Evolutionary conservation across 2,329 filamentous ascomycete species (phyloP), one percentile per base, ranked within the genome.

Genomic region (Clonostachys chloroleuca): DNA sequence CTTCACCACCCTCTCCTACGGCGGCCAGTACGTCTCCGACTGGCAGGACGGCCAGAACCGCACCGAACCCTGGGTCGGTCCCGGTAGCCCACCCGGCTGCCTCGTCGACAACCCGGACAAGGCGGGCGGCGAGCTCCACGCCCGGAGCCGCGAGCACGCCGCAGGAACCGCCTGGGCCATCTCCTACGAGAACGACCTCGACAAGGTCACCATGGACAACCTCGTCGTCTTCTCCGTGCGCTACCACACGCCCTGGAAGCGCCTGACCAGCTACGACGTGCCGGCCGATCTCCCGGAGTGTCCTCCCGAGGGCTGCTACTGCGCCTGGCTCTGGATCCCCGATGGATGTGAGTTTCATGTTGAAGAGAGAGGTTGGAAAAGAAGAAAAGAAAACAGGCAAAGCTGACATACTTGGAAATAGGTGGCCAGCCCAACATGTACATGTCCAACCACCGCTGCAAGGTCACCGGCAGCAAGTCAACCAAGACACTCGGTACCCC

Each of bases 161-260:
- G 70, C 67, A 10, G 74, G 72, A 4, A 75, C 72, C 0, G 74
- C 74, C 1, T 75, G 67, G 54, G 75, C 74, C 1, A 78, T 78
- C 45, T 72, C 69, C 20, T 78, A 78, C 51, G 60, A 74, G 48
- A 64, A 62, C 8, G 68, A 77, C n/a, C 54, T 76, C 17, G 56
- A 57, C 40, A 62, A 69, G 30, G 73, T 78, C 5, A 73, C 66
- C 5, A 69, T 75, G 61, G 70, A 75, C 42, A 77, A 77, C 52
- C 60, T 78, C n/a, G 72, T 71, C 3, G 72, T 79, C 5, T 77
- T 78, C 50, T 69, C 68, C 1, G 70, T 75, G 1, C 56, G 66
- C 46, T 62, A 69, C 47, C 64, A 73, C 24, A 30, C 24, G 24
- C 56, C 56, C 1, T 58, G 52, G 51, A 54, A 53, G 40, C 53